These are phyloP conservation scores for Epithemia pelagica DNA, from an alignment of 108 stramenopile genomes.

Conservation along the genomic window DNA sequence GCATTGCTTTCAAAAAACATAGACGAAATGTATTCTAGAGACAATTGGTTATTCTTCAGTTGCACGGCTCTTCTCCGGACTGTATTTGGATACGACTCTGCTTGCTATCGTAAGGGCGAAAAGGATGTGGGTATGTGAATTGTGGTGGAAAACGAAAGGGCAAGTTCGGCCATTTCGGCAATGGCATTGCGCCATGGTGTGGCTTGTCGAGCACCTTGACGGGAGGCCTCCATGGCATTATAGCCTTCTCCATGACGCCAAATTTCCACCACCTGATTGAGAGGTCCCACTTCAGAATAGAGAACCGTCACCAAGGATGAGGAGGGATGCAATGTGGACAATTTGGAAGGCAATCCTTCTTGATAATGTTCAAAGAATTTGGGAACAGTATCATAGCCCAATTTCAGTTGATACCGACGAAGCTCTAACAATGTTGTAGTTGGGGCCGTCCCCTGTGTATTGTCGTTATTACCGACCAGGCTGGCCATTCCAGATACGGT, in stretches of 20 bases:
- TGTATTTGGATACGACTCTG: too few relatives aligned
- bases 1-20: too few relatives aligned
- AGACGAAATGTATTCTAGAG: too few relatives aligned
- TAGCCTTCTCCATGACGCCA: slow-evolving; percentile 67
- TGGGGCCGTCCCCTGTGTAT: slow-evolving; percentile 2
- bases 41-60: too few relatives aligned
- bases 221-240: slow-evolving; percentile 49
- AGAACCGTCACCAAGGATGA: slow-evolving; percentile 50
- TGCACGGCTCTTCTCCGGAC: too few relatives aligned
- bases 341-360: slow-evolving; percentile 59
- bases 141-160: slow-evolving; percentile 40
- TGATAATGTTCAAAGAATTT: slow-evolving; percentile 46
- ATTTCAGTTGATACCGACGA: slow-evolving; percentile 51
- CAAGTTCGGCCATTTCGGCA: slow-evolving; percentile 52
- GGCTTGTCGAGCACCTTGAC: slow-evolving; percentile 43
- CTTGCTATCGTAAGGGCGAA: slow-evolving; percentile 31
- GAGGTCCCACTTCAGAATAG: slow-evolving; percentile 44
- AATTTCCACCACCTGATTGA: slow-evolving; percentile 69
- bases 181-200: slow-evolving; percentile 54
- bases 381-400: slow-evolving; percentile 72
- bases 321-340: slow-evolving; percentile 39
- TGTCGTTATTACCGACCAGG: slow-evolving; percentile 22
- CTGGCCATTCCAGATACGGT: slow-evolving; percentile 11
- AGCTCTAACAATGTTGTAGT: slow-evolving; percentile 40
- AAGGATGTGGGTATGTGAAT: slow-evolving; percentile 43